These are phyloP conservation scores for Entonaema liquescens DNA, from an alignment of 495 filamentous ascomycete species.

Conservation along the genomic window DNA sequence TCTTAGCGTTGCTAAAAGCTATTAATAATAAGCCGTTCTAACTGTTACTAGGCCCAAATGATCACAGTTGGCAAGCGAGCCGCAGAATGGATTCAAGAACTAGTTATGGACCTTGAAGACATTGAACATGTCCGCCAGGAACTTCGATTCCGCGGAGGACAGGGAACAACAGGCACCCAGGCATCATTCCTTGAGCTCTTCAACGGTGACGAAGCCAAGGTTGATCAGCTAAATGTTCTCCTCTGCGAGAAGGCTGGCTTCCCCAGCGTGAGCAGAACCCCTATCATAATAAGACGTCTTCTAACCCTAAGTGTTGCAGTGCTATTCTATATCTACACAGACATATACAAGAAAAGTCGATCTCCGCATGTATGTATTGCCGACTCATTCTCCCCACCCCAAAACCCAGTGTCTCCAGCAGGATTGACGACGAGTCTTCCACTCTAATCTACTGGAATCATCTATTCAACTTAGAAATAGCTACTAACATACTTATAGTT, in stretches of 20 bases:
- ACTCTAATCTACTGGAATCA: not conserved
- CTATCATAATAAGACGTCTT: not conserved
- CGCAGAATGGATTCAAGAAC: constrained; percentile 83
- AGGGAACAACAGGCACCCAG: constrained; percentile 63
- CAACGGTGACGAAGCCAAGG: constrained; percentile 78
- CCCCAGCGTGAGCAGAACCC: constrained; percentile 46
- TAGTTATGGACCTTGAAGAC: constrained; percentile 85
- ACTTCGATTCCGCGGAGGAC: constrained; percentile 83
- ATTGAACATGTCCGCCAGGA: constrained; percentile 77
- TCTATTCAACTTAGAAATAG: not conserved
- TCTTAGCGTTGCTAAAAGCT: not conserved
- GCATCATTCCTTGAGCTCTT: constrained; percentile 83
- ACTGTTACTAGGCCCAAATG: constrained; percentile 52
- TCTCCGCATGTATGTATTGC: constrained; percentile 61
- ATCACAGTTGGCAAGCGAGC: constrained; percentile 87
- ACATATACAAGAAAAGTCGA: constrained; percentile 81
- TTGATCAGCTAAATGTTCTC: constrained; percentile 78
- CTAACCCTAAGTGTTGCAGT: constrained; percentile 23
- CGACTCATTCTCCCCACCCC: not conserved
- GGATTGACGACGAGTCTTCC: not conserved
- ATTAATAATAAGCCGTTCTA: not conserved
- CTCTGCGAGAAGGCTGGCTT: constrained; percentile 90
- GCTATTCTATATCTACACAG: constrained; percentile 61
- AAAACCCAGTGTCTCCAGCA: not conserved
- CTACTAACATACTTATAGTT: constrained; percentile 22